These are phyloP conservation scores for Pythium coloratum DNA, from an alignment of 352 stramenopile genomes.

Conservation along the genomic window DNA sequence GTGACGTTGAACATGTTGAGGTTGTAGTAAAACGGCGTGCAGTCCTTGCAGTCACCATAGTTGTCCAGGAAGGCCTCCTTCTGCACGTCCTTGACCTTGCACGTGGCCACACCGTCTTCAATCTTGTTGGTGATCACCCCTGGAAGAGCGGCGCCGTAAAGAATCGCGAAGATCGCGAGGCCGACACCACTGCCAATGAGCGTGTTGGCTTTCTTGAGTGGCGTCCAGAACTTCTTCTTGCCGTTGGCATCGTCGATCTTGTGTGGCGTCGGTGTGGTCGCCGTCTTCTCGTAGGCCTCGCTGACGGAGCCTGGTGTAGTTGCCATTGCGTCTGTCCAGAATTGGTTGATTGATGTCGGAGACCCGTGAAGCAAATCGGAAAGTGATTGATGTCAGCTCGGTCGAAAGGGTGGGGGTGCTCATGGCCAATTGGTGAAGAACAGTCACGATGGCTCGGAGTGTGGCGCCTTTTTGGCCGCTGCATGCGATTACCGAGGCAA, in stretches of 20 bases:
- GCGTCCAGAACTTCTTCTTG: slow-evolving; percentile 12
- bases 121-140: slow-evolving; percentile 39
- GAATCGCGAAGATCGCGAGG: slow-evolving; percentile 41
- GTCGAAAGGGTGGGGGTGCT: neutral
- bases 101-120: slow-evolving; percentile 49
- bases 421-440: too few species aligned
- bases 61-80: slow-evolving; percentile 50
- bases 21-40: slow-evolving; percentile 68
- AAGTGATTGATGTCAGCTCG: neutral
- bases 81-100: slow-evolving; percentile 37
- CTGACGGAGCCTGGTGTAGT: slow-evolving; percentile 22
- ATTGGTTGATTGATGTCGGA: too few species aligned
- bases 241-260: neutral
- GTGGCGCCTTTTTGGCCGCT: neutral
- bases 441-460: neutral
- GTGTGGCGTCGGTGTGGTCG: slow-evolving; percentile 3
- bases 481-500: neutral
- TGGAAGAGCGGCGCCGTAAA: slow-evolving; percentile 57
- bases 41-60: slow-evolving; percentile 77
- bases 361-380: neutral
- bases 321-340: too few species aligned
- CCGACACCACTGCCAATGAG: slow-evolving; percentile 39
- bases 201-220: slow-evolving; percentile 28
- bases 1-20: slow-evolving; percentile 75
- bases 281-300: slow-evolving; percentile 27